Base-by-base conservation (phyloP, 495 filamentous ascomycete species). In the Penicillium nucicola region DNA sequence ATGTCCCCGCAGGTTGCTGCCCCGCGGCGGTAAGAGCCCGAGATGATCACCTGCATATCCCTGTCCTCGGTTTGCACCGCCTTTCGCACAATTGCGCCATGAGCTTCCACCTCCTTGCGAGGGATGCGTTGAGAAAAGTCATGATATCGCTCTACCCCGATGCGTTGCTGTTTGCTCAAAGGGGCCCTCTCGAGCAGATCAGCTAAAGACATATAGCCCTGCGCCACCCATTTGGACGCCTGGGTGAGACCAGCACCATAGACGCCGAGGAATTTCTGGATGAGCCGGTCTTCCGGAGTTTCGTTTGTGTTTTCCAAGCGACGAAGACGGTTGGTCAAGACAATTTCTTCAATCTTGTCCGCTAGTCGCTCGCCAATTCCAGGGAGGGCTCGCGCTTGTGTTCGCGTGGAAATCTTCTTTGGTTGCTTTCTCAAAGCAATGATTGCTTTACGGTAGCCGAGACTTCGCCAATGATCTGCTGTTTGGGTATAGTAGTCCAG, bases 301-400 rank as follows among this genome's bases (percentile, higher is more conserved):
- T 71, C 57, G 45, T 76, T 80, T 1, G 86, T 76, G 56, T 81
- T 78, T 1, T 95, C 88, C 2, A 97, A 76, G 32, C 87, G 83
- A 15, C 82, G 78, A 0, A 98, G 81, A 12, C 75, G 75, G 60
- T 91, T 82, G 0, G 92, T 97, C 45, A 68, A 64, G 5, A 81
- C 90, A 40, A 97, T 96, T 61, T 98, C 93, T 59, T 95, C 87
- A 47, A 98, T 96, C 59, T 97, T 97, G 34, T 77, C 75, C 0
- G 93, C 93, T 13, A 98, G 65, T 10, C 89, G 80, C 7, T 71
- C 46, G 25, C 93, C 93, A 53, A 98, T 86, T 46, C 80, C 80
- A 1, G 85, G 82, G 3, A 97, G 78, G 6, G 64, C 58, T 15
- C 71, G 66, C 1, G 93, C 93, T 67, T 95, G 79, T 23, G 83